Evolutionary conservation across 441 rosid species (phyloP).

Genomic region (Hura crepitans): DNA sequence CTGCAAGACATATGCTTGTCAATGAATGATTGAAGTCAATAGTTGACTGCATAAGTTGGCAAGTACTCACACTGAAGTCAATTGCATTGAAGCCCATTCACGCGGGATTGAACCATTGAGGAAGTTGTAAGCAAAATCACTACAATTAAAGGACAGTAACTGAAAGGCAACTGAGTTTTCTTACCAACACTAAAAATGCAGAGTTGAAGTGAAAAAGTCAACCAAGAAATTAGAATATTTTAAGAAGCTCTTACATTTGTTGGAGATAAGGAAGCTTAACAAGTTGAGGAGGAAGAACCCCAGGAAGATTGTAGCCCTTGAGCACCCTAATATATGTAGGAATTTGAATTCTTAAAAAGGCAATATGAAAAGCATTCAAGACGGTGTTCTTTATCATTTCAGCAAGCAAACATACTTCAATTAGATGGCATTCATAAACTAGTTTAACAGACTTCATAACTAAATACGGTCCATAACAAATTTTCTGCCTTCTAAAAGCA

Average conservation of each 20-base stretch:
- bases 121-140: constrained; percentile 80
- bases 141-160: constrained; percentile 19
- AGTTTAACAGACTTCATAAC: too few relatives aligned
- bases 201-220: not conserved
- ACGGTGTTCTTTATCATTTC: not conserved
- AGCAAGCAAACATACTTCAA: not conserved
- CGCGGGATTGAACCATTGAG: constrained; percentile 62
- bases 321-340: constrained; percentile 40
- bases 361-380: constrained; percentile 6
- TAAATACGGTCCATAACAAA: not conserved
- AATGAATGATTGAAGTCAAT: constrained; percentile 6
- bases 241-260: constrained; percentile 50
- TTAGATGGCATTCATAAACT: not conserved
- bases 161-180: not conserved
- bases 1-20: constrained; percentile 37
- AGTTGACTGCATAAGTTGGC: constrained; percentile 10
- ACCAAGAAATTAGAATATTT: not conserved
- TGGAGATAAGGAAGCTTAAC: constrained; percentile 61
- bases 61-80: constrained; percentile 34
- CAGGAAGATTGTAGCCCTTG: constrained; percentile 70
- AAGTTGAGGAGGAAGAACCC: constrained; percentile 69
- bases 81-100: constrained; percentile 53
- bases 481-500: not conserved
- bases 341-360: not conserved
- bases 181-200: not conserved